These are phyloP conservation scores for Citrullus mucosospermus DNA, from an alignment of 306 rosid genomes.

Conservation along the genomic window DNA sequence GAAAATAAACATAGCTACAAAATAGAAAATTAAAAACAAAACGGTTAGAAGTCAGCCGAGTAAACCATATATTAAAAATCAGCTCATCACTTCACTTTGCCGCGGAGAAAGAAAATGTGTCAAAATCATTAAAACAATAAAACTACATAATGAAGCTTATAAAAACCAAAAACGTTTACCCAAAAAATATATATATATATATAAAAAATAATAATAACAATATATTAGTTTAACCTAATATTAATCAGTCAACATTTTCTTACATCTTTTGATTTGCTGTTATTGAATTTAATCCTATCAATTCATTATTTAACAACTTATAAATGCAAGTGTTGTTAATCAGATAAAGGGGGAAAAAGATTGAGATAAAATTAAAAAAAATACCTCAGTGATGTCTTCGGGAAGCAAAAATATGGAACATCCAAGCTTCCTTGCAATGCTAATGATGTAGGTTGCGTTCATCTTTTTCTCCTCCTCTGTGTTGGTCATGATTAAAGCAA, in stretches of 20 bases:
- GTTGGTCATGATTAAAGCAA: not conserved
- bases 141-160: too few relatives aligned
- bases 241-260: not conserved
- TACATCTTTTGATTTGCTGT: not conserved
- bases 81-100: too few relatives aligned
- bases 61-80: too few relatives aligned
- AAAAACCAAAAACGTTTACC: too few relatives aligned
- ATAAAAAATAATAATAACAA: too few relatives aligned
- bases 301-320: not conserved
- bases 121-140: too few relatives aligned
- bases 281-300: not conserved
- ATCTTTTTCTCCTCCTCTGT: constrained; percentile 86
- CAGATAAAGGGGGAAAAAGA: not conserved
- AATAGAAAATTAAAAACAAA: too few relatives aligned
- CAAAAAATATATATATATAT: too few relatives aligned
- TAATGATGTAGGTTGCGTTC: constrained; percentile 93
- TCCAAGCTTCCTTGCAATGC: constrained; percentile 96
- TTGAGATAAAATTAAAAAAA: not conserved
- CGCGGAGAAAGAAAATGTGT: too few relatives aligned
- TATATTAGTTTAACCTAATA: not conserved
- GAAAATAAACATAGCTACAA: too few relatives aligned
- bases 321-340: not conserved
- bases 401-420: constrained; percentile 95
- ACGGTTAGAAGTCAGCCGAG: too few relatives aligned
- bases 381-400: constrained; percentile 94